Evolutionary conservation across 176 grass and related monocot species (phyloP), one percentile per base, ranked within the genome.

Genomic region (Puccinellia tenuiflora): DNA sequence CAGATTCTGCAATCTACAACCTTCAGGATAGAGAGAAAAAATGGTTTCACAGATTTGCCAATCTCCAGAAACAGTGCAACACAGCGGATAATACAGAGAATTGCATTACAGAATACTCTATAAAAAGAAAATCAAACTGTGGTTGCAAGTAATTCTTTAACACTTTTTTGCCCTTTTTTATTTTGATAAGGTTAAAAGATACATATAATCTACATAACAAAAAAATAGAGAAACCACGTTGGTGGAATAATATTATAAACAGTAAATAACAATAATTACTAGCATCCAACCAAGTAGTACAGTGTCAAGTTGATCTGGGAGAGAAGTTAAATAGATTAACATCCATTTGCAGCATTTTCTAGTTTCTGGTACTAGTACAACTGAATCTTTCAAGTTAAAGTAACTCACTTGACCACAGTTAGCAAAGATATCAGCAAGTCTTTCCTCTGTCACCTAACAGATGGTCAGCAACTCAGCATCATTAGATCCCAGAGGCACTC

Each of bases 1-100:
- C 95, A 97, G 72, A 97, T 86, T 79, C 95, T 90, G 65, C 95
- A 97, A 79, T 97, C 95, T 31, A 95, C 88, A 74, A 97, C 92
- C 95, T 97, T 78, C 60, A 83, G 55, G 20, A 40, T 0, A 80
- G 17, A 80, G 46, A 79, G 20, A 80, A 31, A 71, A n/a, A 73
- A 55, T 80, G 30, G 14, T 71, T 64, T 40, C 66, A 85, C 5
- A 46, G 7, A 82, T 70, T 81, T 70, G 21, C 45, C 82, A 18
- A 62, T 87, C 29, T 48, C 21, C 46, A 83, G 47, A 12, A 31
- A 73, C 81, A 67, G 33, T 37, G 63, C 31, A 67, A 21, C 63
- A 37, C 29, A 65, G 30, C 1, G 17, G 22, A 34, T 24, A 65
- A 33, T 17, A 67, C 25, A 60, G 31, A 38, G 15, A 50, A 53